Evolutionary conservation across 768 basidiomycete genomes (phyloP), one percentile per base, ranked within the genome.

Genomic region (Phanerodontia chrysosporium): DNA sequence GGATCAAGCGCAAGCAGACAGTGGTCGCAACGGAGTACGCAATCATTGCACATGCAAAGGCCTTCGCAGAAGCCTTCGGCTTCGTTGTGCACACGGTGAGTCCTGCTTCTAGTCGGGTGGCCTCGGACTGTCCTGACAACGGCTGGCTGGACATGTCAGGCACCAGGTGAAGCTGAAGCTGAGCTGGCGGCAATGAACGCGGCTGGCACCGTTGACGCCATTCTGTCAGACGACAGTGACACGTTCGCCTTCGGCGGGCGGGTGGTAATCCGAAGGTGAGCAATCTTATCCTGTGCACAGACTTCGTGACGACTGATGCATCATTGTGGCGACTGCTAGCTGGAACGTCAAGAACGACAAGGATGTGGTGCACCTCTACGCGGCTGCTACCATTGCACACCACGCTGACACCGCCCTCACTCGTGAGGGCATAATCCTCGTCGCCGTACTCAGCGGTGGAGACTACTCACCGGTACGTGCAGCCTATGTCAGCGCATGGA

Each of bases 371-470:
- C 22, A 27, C 21, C 2, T 53, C 1, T 59, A 45, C 30, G 18
- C 8, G 2, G 42, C 49, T 1, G 13, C 44, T 5, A 16, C 12
- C 16, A 13, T 59, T 10, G 42, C 51, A 44, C 12, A 8, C 10
- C 16, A 32, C 22, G 4, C 1, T 18, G 25, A 18, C 25, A 69
- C 82, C 49, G 62, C 82, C 24, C 83, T 89, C 28, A 86, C 75
- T 21, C 71, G 72, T 22, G 72, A 83, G 28, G 91, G 91, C 2
- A 76, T 92, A 64, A 86, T 95, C 54, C 82, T 95, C 24, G 87
- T 95, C 45, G 93, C 86, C 2, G 76, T 95, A 1, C 78, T 95
- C 65, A 84, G 85, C 18, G 95, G 95, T 0, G 95, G 95, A 0
- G 95, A 98, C 70, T 98, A 97, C 64, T 18, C 21, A 35, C 36